Base-by-base conservation (phyloP, 805 yeast genomes). In the Phaffomyces thermotolerans region DNA sequence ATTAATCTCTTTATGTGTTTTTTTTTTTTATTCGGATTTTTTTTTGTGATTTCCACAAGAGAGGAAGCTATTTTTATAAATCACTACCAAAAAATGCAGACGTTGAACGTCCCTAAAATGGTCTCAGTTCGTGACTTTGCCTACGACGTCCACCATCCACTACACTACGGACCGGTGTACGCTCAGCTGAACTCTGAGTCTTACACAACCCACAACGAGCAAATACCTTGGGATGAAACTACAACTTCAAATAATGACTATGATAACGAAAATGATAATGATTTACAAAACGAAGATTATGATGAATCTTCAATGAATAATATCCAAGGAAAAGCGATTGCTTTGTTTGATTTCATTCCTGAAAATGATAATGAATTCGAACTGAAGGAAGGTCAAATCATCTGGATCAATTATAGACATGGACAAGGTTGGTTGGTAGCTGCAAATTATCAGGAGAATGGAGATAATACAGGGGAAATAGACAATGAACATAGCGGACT, bases 381-480 rank as follows among this genome's bases (percentile, higher is more conserved):
- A 10, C 66, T 93, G 29, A 64, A 57, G 13, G 95, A 84, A 54
- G 95, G 96, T 31, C 97, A 93, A 63, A 62, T 78, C 13, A 78
- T 93, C 3, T 82, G 89, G 76, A 84, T 93, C 27, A 79, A 83
- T 46, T 91, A 90, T 62, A 78, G 95, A 45, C 96, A 91, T 61
- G 98, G 98, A 23, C 97, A 91, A 61, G 99, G 99, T 8, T 93
- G 99, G 99, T 73, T 93, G 4, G 97, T 93, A 41, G 98, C 97
- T 1, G 73, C 73, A 47, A 42, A 30, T 1, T 43, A 36, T 23
- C 34, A 39, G 8, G 89, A 88, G 56, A 82, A 86, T 1, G 70
- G 58, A 24, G 73, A 84, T 3, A 88, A 87, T 13, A 14, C 33
- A 6, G 88, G 87, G 1, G 25, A n/a, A 9, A 33, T 43, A 8